Conservation (phyloP, 768 basidiomycete species). For the Leucosporidium yakuticum region DNA sequence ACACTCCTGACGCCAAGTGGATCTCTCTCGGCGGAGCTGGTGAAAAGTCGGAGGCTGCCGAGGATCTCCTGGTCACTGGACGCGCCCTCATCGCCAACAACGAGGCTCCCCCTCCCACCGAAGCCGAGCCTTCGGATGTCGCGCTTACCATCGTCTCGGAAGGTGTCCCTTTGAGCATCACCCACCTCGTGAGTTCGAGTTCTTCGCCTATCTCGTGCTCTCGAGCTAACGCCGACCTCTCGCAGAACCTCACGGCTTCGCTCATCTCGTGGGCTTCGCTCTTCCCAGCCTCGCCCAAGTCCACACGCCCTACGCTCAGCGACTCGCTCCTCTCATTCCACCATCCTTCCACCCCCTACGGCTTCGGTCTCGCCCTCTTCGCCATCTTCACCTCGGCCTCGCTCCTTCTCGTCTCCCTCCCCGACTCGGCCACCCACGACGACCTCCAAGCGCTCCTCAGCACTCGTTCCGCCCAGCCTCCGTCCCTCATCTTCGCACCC, state of each 20-base stretch:
- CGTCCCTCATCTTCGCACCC: slow-evolving; percentile 22
- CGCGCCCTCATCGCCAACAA: background rate
- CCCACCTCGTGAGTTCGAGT: slow-evolving; percentile 11
- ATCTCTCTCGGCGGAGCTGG: slow-evolving; percentile 12
- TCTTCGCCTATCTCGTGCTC: too few species aligned
- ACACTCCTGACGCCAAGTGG: background rate
- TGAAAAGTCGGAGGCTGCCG: background rate
- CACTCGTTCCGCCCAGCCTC: background rate
- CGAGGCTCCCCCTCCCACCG: background rate
- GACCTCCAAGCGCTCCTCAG: background rate
- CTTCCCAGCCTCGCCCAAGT: slow-evolving; percentile 21
- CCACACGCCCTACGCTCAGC: slow-evolving; percentile 16
- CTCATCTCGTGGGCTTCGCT: slow-evolving; percentile 31
- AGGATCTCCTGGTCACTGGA: slow-evolving; percentile 26
- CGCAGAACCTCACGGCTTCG: slow-evolving; percentile 27
- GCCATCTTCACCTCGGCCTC: slow-evolving; percentile 21
- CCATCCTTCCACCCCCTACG: slow-evolving; percentile 30
- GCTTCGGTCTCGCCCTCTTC: slow-evolving; percentile 31
- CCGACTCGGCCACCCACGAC: background rate
- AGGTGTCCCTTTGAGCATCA: slow-evolving; percentile 14
- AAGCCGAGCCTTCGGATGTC: slow-evolving; percentile 12
- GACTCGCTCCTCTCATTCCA: slow-evolving; percentile 28
- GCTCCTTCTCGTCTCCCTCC: slow-evolving; percentile 8
- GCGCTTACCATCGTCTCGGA: slow-evolving; percentile 22
- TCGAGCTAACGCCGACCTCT: background rate